Evolutionary conservation across 2,329 filamentous ascomycete species (phyloP), one percentile per base, ranked within the genome.

Genomic region (Paracoccidioides brasiliensis): DNA sequence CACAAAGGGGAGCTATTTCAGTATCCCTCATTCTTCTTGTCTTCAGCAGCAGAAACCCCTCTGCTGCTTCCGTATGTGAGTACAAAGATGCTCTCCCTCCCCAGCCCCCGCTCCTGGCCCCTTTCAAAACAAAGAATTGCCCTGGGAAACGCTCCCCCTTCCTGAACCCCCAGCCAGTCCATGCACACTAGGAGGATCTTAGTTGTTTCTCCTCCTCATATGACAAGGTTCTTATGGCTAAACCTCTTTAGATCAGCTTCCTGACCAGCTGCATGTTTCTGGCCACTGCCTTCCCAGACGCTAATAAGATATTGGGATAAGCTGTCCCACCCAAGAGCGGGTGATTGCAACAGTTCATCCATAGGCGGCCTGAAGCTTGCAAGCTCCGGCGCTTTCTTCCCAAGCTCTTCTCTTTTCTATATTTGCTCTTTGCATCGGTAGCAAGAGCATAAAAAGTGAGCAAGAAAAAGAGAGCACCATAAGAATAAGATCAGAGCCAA

Each of bases 301-400:
- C 28, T 35, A 30, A 22, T 55, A 33, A 52, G 53, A 53, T 48
- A 52, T 43, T 54, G 35, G 35, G 14, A 33, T 48, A 48, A 54
- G 44, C 42, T 38, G 44, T 22, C 33, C 9, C 14, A 54, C 48
- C 33, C 41, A 45, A 52, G 54, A 56, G 46, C 54, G 57, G 59
- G 53, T 58, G 56, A 52, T 58, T 59, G 59, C 56, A 57, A 61
- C 52, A 49, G 50, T 55, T 55, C 53, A 55, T 55, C 59, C 49
- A 55, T 52, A 56, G 56, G 50, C 58, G 49, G 54, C 28, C 41
- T 54, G 54, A 38, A 43, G 33, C 49, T 52, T 28, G 50, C 41
- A 32, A 30, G 50, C n/a, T 52, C 43, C 51, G 44, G 37, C 44
- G 46, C 40, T 30, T 28, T 40, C 14, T 41, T 33, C 37, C 28